phyloP scores from a whole-genome alignment of 306 rosid genomes.

The Purshia tridentata region DNA sequence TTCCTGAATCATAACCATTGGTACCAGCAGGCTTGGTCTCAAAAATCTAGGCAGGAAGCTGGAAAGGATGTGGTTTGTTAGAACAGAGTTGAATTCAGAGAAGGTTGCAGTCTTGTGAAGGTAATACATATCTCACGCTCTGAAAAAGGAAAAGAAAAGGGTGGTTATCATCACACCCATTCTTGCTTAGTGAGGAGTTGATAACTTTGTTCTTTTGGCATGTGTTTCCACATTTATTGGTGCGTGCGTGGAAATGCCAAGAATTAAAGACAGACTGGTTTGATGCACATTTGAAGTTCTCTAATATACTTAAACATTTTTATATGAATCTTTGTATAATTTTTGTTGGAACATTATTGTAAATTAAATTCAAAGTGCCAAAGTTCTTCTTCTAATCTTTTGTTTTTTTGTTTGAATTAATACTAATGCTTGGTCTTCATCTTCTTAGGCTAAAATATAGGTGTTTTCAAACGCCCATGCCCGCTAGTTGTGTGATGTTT shows the following conservation, averaged over 20 bases:
- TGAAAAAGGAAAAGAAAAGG: background rate
- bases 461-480: no score
- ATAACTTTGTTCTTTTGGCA: background rate
- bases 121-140: background rate
- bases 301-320: no score
- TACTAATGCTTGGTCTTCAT: no score
- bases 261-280: background rate
- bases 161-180: constrained; percentile 2
- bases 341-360: background rate
- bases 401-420: no score
- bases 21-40: background rate
- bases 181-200: background rate
- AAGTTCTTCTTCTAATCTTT: background rate
- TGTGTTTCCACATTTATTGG: background rate
- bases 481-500: no score
- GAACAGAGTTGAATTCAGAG: background rate
- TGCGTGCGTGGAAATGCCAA: background rate
- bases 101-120: background rate
- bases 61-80: background rate
- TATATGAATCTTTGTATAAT: background rate
- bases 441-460: no score
- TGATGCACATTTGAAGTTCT: constrained; percentile 1
- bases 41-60: background rate
- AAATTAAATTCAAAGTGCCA: background rate
- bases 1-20: constrained; percentile 10